These are phyloP conservation scores for Pelagomonas calceolata DNA, from an alignment of 108 stramenopile genomes.

Conservation along the genomic window DNA sequence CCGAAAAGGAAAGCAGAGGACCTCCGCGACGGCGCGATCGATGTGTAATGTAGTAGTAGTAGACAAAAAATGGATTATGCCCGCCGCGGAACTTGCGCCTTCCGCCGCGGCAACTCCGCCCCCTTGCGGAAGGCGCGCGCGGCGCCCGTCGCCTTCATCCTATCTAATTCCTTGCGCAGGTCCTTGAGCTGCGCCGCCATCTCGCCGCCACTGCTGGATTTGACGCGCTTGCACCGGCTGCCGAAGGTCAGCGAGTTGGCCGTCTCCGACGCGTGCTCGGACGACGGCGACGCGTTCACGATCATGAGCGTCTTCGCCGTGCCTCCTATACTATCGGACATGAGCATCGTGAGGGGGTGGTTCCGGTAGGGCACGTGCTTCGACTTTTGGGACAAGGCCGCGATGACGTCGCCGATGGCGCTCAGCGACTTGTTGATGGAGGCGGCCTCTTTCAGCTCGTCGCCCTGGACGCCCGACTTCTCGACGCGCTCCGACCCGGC, in stretches of 20 bases:
- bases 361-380: slow-evolving; percentile 61
- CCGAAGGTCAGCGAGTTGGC: slow-evolving; percentile 19
- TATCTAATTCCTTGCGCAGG: slow-evolving; percentile 3
- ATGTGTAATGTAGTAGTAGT: no score
- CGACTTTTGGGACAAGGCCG: slow-evolving; percentile 39
- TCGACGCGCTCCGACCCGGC: slow-evolving; percentile 65
- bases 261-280: slow-evolving; percentile 52
- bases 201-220: neutral
- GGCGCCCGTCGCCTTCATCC: slow-evolving; percentile 9
- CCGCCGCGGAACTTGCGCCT: no score
- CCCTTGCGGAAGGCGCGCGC: no score
- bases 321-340: slow-evolving; percentile 54
- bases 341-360: slow-evolving; percentile 56
- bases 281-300: slow-evolving; percentile 57
- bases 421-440: slow-evolving; percentile 56
- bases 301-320: slow-evolving; percentile 69
- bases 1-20: no score
- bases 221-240: slow-evolving; percentile 1
- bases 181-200: slow-evolving; percentile 11
- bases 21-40: neutral
- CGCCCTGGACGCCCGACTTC: slow-evolving; percentile 48
- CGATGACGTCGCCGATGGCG: slow-evolving; percentile 61
- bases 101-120: no score
- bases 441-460: slow-evolving; percentile 54
- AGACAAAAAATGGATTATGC: no score